Evolutionary conservation across 2,329 filamentous ascomycete species (phyloP).

Genomic region (Bipolaris gigantea): DNA sequence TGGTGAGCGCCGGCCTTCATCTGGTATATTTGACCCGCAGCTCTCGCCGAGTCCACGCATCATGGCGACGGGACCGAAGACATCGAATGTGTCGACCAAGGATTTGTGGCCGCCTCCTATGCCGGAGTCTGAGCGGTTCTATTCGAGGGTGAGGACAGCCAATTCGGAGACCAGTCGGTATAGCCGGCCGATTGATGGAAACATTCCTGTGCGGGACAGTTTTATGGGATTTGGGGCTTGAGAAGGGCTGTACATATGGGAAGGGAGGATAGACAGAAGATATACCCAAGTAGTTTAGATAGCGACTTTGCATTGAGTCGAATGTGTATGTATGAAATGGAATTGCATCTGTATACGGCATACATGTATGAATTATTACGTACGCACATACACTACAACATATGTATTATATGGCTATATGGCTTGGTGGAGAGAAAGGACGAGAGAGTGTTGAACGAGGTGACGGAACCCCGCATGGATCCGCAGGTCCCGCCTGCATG

Average conservation of each 20-base stretch:
- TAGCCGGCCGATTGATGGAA: conserved; percentile 10
- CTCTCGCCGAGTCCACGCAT: conserved; percentile 4
- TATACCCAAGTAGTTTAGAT: no score
- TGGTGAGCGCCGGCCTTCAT: conserved; percentile 13
- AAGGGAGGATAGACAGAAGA: no score
- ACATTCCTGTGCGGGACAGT: conserved; percentile 8
- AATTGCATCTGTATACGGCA: no score
- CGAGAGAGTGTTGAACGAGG: background rate
- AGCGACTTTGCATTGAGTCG: no score
- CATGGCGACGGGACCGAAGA: conserved; percentile 9
- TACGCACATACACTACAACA: no score
- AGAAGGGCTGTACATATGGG: background rate
- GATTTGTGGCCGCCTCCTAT: conserved; percentile 19
- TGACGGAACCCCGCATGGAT: background rate
- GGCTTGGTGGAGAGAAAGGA: no score
- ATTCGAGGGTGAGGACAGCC: background rate
- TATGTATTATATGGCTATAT: no score
- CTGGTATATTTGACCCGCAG: conserved; percentile 12
- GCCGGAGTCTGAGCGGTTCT: conserved; percentile 1
- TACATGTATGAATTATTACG: no score
- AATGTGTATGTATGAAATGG: no score
- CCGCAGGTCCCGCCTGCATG: background rate
- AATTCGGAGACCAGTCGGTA: conserved; percentile 3
- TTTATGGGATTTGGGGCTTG: conserved; percentile 2
- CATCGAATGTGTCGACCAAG: conserved; percentile 10